Base-by-base conservation (phyloP, 2,329 filamentous ascomycete species). In the Teratosphaeria pseudoeucalypti region DNA sequence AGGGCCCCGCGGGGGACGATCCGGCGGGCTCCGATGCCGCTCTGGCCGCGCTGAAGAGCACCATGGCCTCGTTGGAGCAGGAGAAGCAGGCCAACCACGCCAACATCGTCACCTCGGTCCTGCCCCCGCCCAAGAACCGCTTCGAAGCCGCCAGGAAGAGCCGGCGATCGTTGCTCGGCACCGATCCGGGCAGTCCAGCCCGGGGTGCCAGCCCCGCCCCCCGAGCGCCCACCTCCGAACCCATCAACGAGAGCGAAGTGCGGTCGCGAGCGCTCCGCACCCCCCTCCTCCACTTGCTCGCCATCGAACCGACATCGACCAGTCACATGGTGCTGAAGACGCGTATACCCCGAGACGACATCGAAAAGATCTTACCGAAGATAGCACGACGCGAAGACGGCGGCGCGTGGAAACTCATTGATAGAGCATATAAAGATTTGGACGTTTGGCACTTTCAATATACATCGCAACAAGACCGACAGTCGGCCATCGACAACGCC, bases 391-490 rank as follows among this genome's bases (percentile, higher is more conserved):
- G 79, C 64, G 78, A 77, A 55, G 72, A 79, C 47, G 77, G 77
- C 19, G 55, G 32, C 3, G 79, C 80, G 62, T 83, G 78, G 71
- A 73, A 80, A 65, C 74, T 87, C 62, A 78, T 74, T 37, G 83
- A 85, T 70, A 82, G 82, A 66, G 73, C 75, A 16, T 86, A 81
- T 69, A 82, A 82, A 65, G 83, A 86, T 57, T 73, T 87, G 62
- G 82, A 85, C 66, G 78, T 84, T 10, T 86, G 79, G 77, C 80
- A 77, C 7, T 86, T 86, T 67, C 77, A 77, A 12, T 87, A 85
- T 70, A 77, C 76, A 32, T 77, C 73, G 43, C 68, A 78, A 54
- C 78, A 81, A 54, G 81, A 85, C 59, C 78, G 84, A 19, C 76
- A 85, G 62, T 74, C 79, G 57, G 84, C 83, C 32, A 82, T 86